Conservation (phyloP, 495 filamentous ascomycete genomes). For the Penicillium manginii region DNA sequence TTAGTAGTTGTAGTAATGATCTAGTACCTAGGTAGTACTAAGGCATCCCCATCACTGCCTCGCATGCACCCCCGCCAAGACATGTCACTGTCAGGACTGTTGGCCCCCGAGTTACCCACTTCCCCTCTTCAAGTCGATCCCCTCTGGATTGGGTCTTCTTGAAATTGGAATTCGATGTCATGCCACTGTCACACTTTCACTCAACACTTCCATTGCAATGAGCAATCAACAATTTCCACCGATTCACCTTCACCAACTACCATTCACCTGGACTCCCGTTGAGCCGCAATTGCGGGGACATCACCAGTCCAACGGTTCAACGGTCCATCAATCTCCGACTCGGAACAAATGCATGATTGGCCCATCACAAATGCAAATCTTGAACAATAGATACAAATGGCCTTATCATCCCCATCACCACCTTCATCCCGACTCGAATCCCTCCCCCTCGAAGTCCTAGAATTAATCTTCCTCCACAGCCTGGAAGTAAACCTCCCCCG, state of each 20-base stretch:
- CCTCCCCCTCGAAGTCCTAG: conserved; percentile 56
- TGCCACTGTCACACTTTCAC: no score
- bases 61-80: conserved; percentile 23
- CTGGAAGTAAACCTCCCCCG: conserved; percentile 56
- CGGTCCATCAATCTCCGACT: no score
- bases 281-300: conserved; percentile 1
- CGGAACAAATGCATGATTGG: background rate
- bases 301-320: no score
- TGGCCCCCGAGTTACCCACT: conserved; percentile 23
- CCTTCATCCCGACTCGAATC: conserved; percentile 39
- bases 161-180: no score
- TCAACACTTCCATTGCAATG: background rate
- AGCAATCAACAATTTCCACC: background rate
- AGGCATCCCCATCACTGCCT: background rate
- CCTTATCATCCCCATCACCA: background rate
- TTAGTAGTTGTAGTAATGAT: no score
- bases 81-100: conserved; percentile 12
- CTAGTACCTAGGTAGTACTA: no score
- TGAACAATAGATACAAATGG: conserved; percentile 15
- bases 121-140: conserved; percentile 12
- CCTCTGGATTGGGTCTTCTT: no score
- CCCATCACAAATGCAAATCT: conserved; percentile 18
- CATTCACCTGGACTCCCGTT: background rate
- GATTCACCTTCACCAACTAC: background rate
- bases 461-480: conserved; percentile 54